These are phyloP conservation scores for Dendrobium huoshanense DNA, from an alignment of 106 monocot genomes.

Conservation along the genomic window DNA sequence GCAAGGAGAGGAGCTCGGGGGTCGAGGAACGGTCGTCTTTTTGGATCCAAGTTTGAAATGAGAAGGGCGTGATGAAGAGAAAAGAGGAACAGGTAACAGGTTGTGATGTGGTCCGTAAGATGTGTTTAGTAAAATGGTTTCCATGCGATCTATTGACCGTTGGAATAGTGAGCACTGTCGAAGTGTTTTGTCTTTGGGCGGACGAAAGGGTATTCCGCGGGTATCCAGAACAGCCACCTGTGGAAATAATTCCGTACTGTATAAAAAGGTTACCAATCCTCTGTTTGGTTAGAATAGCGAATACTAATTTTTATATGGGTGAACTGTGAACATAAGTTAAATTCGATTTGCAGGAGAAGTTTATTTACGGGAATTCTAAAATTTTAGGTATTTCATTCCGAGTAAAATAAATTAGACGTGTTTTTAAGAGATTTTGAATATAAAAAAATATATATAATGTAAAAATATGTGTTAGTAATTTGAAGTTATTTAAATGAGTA, in stretches of 20 bases:
- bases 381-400: too few relatives aligned
- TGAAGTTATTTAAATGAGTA: too few relatives aligned
- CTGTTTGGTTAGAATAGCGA: too few relatives aligned
- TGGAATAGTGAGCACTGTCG: not conserved
- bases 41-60: constrained; percentile 28
- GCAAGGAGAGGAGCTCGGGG: constrained; percentile 14
- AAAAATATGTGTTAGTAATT: too few relatives aligned
- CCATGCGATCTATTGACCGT: not conserved
- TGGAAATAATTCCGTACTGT: not conserved
- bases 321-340: too few relatives aligned
- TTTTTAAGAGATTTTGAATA: too few relatives aligned
- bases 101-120: constrained; percentile 1
- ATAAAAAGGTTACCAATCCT: not conserved
- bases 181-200: not conserved
- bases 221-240: not conserved
- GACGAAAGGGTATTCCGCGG: not conserved
- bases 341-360: too few relatives aligned
- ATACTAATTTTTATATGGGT: too few relatives aligned
- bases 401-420: too few relatives aligned
- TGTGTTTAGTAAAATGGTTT: not conserved
- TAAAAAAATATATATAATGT: too few relatives aligned
- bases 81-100: not conserved
- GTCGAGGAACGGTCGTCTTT: constrained; percentile 45
- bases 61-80: not conserved
- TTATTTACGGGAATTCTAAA: too few relatives aligned